phyloP scores from a whole-genome alignment of 805 yeast genomes.

The Saccharomycopsis malanga region DNA sequence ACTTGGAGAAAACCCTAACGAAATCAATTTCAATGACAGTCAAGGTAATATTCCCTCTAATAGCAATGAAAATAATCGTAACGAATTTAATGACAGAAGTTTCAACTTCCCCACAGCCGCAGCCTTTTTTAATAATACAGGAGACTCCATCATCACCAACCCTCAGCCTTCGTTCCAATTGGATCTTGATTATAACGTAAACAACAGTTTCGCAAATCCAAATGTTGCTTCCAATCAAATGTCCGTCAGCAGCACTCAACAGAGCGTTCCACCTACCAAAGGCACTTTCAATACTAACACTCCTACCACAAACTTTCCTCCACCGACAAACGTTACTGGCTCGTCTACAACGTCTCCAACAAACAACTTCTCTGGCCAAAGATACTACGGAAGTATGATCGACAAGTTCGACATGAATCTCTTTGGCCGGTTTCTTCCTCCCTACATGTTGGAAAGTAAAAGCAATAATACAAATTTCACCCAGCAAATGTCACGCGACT shows the following conservation, averaged over 20 bases:
- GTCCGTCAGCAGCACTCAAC: not conserved
- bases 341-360: not conserved
- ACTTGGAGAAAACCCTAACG: not conserved
- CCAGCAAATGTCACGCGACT: conserved; percentile 13
- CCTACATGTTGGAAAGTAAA: conserved; percentile 55
- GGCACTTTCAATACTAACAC: not conserved
- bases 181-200: conserved; percentile 4
- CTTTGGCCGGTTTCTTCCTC: conserved; percentile 78
- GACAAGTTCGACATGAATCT: conserved; percentile 80
- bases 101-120: too few relatives aligned
- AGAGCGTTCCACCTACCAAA: not conserved
- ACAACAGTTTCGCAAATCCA: conserved; percentile 12
- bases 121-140: conserved; percentile 1
- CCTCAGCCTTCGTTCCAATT: conserved; percentile 17
- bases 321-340: not conserved
- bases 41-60: not conserved
- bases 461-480: conserved; percentile 14
- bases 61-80: not conserved
- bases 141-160: conserved; percentile 14
- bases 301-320: not conserved
- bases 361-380: conserved; percentile 19
- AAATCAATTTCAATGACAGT: not conserved
- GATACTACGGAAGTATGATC: conserved; percentile 54
- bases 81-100: not conserved
- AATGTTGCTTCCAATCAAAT: not conserved